phyloP scores from a whole-genome alignment of 805 yeast species.

The Scheffersomyces lignosus region DNA sequence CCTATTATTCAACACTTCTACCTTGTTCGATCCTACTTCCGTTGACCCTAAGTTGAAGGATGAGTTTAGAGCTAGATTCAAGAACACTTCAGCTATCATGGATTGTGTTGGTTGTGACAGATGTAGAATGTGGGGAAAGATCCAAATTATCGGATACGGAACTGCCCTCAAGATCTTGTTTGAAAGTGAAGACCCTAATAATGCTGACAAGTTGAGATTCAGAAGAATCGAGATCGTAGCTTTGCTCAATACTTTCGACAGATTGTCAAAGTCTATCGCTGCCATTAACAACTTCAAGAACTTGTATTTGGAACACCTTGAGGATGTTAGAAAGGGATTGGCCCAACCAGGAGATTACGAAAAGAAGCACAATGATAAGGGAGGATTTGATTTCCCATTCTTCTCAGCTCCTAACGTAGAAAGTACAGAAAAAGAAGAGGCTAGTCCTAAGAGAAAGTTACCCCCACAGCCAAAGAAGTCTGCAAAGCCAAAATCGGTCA shows the following conservation, averaged over 20 bases:
- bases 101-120: constrained; percentile 99
- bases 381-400: constrained; percentile 43
- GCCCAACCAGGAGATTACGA: constrained; percentile 44
- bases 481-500: neutral
- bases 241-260: constrained; percentile 86
- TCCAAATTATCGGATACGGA: constrained; percentile 96
- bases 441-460: constrained; percentile 2
- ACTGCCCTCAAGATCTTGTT: constrained; percentile 90
- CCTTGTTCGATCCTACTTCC: constrained; percentile 46
- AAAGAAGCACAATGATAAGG: constrained; percentile 20
- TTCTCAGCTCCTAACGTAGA: constrained; percentile 1
- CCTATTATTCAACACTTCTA: constrained; percentile 46
- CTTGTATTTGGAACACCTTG: constrained; percentile 46
- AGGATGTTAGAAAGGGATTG: constrained; percentile 39
- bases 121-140: constrained; percentile 97
- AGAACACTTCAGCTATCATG: constrained; percentile 89
- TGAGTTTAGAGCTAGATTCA: constrained; percentile 83
- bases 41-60: constrained; percentile 62
- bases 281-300: constrained; percentile 71
- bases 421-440: neutral
- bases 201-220: constrained; percentile 55
- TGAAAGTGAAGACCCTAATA: constrained; percentile 61
- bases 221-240: constrained; percentile 86
- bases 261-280: constrained; percentile 80
- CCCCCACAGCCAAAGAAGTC: constrained; percentile 4